These are phyloP conservation scores for Xylaria digitata DNA, from an alignment of 2,329 filamentous ascomycete species.

Conservation along the genomic window DNA sequence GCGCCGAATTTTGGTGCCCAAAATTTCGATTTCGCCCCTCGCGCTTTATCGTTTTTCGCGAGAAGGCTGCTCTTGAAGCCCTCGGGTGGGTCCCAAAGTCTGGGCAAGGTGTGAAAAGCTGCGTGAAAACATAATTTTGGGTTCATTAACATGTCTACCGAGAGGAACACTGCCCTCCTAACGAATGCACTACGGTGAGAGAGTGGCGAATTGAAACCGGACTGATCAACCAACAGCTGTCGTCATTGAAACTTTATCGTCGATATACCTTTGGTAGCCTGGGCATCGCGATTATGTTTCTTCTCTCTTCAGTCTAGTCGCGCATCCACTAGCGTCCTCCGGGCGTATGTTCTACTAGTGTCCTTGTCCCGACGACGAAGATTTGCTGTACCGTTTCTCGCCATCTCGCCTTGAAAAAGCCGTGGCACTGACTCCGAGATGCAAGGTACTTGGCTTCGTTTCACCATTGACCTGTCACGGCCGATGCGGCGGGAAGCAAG, in stretches of 20 bases:
- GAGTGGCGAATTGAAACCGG: constrained; percentile 4
- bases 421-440: constrained; percentile 23
- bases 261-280: no score
- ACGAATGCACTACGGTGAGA: neutral
- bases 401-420: constrained; percentile 27
- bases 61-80: constrained; percentile 15
- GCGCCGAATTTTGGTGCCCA: constrained; percentile 5
- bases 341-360: constrained; percentile 2
- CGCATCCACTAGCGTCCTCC: neutral
- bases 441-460: constrained; percentile 19
- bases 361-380: neutral
- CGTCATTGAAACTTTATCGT: no score
- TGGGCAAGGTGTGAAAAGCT: constrained; percentile 15
- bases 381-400: constrained; percentile 13
- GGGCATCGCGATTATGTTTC: neutral
- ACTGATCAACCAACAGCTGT: no score
- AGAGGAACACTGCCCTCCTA: neutral
- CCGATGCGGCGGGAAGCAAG: constrained; percentile 4
- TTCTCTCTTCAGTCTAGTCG: neutral
- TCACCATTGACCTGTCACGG: neutral
- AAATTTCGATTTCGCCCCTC: constrained; percentile 24
- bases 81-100: constrained; percentile 17
- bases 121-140: neutral
- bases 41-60: constrained; percentile 33
- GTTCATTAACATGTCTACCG: constrained; percentile 2